These are phyloP conservation scores for Leccinum obscurum DNA, from an alignment of 768 basidiomycete genomes.

Conservation along the genomic window DNA sequence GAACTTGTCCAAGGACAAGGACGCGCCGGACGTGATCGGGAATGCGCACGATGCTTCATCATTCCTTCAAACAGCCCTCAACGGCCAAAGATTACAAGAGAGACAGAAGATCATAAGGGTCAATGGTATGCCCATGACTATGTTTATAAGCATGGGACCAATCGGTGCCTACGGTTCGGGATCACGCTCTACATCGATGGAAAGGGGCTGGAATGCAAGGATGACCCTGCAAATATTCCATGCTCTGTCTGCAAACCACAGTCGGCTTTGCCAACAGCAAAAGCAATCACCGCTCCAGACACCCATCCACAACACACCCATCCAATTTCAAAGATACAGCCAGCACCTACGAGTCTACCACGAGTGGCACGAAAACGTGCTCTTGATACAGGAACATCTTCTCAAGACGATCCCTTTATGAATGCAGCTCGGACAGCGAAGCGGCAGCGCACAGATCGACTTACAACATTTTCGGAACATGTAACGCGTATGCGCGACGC, in stretches of 20 bases:
- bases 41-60: not conserved
- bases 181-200: not conserved
- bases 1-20: not conserved
- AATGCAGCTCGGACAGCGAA: not conserved
- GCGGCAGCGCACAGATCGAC: not conserved
- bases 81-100: not conserved
- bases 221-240: not conserved
- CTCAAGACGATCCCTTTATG: too few species aligned
- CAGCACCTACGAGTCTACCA: too few species aligned
- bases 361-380: too few species aligned
- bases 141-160: not conserved
- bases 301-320: not conserved
- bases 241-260: not conserved
- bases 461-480: rapidly evolving
- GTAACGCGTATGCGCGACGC: not conserved
- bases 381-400: too few species aligned
- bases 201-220: not conserved
- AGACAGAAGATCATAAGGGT: not conserved
- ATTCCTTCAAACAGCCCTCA: not conserved
- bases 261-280: not conserved
- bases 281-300: not conserved
- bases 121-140: not conserved
- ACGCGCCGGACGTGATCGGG: not conserved
- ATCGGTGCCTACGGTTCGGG: not conserved
- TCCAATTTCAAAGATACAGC: too few species aligned